Conservation (phyloP, 345 rosid species). For the Gossypium turneri region DNA sequence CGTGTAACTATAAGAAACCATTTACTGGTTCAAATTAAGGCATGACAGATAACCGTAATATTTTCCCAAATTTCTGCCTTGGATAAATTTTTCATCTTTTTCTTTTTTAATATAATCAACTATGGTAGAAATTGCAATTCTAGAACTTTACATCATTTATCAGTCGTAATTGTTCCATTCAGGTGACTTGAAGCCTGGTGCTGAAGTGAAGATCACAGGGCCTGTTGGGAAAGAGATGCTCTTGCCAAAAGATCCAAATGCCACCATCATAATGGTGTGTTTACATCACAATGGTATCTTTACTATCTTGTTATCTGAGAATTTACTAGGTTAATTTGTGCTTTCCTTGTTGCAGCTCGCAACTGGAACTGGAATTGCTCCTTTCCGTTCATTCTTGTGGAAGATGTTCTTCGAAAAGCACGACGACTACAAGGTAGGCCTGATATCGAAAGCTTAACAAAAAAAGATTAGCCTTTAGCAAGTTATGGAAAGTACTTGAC, state of each 20-base stretch:
- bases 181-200: constrained; percentile 85
- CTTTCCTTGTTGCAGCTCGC: constrained; percentile 53
- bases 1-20: neutral
- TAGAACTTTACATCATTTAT: neutral
- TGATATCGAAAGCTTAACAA: neutral
- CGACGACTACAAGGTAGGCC: constrained; percentile 64
- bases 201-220: constrained; percentile 68
- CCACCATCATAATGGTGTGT: constrained; percentile 71
- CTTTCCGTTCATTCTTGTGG: constrained; percentile 84
- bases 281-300: neutral
- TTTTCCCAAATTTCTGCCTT: neutral
- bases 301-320: neutral
- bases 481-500: neutral
- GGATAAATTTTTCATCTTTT: neutral
- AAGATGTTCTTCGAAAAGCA: constrained; percentile 92
- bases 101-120: neutral
- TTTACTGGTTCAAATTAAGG: neutral
- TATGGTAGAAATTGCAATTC: neutral
- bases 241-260: constrained; percentile 95
- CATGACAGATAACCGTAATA: neutral
- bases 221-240: constrained; percentile 98
- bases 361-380: constrained; percentile 90
- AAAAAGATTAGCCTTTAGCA: neutral
- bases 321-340: neutral
- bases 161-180: constrained; percentile 8